phyloP scores from a whole-genome alignment of 768 basidiomycete genomes.

The Ramaria rubella region DNA sequence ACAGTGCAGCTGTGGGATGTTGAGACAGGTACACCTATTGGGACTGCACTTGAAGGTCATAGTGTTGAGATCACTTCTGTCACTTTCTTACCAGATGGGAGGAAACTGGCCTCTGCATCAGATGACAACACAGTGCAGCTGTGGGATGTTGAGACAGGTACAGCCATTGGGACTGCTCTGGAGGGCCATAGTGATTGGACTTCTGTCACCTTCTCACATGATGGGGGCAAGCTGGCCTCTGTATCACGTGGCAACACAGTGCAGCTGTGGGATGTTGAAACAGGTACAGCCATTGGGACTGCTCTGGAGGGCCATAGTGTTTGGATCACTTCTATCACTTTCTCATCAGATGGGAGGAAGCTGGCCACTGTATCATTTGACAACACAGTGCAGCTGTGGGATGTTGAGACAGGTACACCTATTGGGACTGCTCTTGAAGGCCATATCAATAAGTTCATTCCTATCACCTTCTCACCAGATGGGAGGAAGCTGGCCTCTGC shows the following conservation, averaged over 20 bases:
- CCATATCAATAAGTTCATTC: neutral
- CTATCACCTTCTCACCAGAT: neutral
- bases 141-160: too few relatives aligned
- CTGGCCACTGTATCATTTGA: neutral
- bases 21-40: neutral
- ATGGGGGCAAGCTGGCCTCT: too few relatives aligned
- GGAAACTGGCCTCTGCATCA: too few relatives aligned
- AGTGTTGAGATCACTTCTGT: neutral
- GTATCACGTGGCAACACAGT: neutral
- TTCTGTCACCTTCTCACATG: neutral
- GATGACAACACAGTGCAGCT: too few relatives aligned
- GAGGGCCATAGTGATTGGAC: neutral
- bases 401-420: neutral
- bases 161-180: too few relatives aligned
- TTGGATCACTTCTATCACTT: neutral
- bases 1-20: conserved; percentile 9
- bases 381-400: too few relatives aligned
- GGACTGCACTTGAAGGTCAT: neutral
- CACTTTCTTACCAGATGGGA: too few relatives aligned
- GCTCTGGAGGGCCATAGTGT: neutral
- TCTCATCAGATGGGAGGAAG: neutral
- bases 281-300: neutral
- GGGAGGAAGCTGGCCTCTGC: neutral
- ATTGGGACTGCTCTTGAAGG: neutral
- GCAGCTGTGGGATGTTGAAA: neutral